These are phyloP conservation scores for Tulasnella sp. DNA, from an alignment of 768 basidiomycete genomes.

Conservation along the genomic window DNA sequence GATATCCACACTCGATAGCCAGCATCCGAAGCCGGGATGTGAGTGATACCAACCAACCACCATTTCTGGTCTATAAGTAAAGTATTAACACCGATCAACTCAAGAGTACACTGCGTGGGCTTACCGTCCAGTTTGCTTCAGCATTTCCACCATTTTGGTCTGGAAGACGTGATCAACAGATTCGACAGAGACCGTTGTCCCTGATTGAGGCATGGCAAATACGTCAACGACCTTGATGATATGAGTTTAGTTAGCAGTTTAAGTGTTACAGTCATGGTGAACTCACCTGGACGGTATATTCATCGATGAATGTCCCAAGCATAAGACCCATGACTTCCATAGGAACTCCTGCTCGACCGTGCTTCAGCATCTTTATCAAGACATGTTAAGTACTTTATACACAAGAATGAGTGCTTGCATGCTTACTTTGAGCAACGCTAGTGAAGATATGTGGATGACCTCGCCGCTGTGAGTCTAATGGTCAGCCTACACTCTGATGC, in stretches of 20 bases:
- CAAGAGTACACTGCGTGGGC: slow-evolving; percentile 24
- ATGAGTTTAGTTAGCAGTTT: background rate
- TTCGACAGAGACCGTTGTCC: slow-evolving; percentile 94
- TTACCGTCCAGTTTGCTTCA: slow-evolving; percentile 95
- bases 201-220: slow-evolving; percentile 98
- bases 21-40: slow-evolving; percentile 98
- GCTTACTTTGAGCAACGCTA: slow-evolving; percentile 87
- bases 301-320: slow-evolving; percentile 97
- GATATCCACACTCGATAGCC: slow-evolving; percentile 97
- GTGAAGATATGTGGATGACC: slow-evolving; percentile 91
- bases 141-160: slow-evolving; percentile 95
- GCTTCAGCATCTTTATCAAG: slow-evolving; percentile 83
- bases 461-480: slow-evolving; percentile 45
- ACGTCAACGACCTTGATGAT: slow-evolving; percentile 90
- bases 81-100: slow-evolving; percentile 12
- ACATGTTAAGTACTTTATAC: background rate
- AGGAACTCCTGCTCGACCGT: slow-evolving; percentile 95
- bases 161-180: slow-evolving; percentile 99
- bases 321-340: slow-evolving; percentile 99
- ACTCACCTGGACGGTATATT: slow-evolving; percentile 41
- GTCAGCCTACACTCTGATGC: slow-evolving; percentile 8
- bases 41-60: slow-evolving; percentile 99
- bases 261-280: background rate
- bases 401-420: background rate
- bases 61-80: slow-evolving; percentile 65